Evolutionary conservation across 129 eudicot genomes (phyloP).

Genomic region (Flaveria trinervia): DNA sequence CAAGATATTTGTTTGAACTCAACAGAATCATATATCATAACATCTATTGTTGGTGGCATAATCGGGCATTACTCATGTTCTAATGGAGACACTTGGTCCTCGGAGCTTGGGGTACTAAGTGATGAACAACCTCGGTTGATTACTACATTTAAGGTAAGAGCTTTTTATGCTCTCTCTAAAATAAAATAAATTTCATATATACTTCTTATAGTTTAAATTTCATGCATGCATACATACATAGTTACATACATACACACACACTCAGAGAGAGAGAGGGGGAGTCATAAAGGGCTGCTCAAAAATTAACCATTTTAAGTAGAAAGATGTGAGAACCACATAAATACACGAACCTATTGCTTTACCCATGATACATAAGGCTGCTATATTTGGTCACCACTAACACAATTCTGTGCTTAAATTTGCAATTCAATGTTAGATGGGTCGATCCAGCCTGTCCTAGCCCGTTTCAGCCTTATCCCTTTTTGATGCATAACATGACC

Average conservation of each 20-base stretch:
- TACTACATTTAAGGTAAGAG: conserved; percentile 78
- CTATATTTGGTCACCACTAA: background rate
- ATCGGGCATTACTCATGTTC: conserved; percentile 94
- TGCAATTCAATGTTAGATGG: background rate
- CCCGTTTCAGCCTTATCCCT: background rate
- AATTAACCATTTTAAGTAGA: background rate
- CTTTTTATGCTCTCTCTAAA: conserved; percentile 2
- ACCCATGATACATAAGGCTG: background rate
- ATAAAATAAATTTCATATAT: background rate
- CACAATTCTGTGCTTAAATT: background rate
- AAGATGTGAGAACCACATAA: background rate
- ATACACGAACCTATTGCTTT: background rate
- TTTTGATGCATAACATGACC: background rate
- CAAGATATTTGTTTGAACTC: conserved; percentile 79
- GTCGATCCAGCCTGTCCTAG: background rate
- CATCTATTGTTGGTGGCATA: conserved; percentile 73
- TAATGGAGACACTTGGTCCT: conserved; percentile 99
- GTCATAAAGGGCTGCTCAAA: background rate
- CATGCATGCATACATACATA: background rate
- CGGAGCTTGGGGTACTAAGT: conserved; percentile 94
- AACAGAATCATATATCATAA: conserved; percentile 56
- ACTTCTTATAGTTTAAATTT: background rate
- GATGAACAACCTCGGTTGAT: conserved; percentile 81
- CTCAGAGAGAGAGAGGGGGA: background rate
- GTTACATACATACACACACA: background rate